A percentile compares a stretch with the other conserved stretches of the same genome.
Evolutionary conservation across 129 eudicot genomes (phyloP).

Genomic region (Tagetes erecta): DNA sequence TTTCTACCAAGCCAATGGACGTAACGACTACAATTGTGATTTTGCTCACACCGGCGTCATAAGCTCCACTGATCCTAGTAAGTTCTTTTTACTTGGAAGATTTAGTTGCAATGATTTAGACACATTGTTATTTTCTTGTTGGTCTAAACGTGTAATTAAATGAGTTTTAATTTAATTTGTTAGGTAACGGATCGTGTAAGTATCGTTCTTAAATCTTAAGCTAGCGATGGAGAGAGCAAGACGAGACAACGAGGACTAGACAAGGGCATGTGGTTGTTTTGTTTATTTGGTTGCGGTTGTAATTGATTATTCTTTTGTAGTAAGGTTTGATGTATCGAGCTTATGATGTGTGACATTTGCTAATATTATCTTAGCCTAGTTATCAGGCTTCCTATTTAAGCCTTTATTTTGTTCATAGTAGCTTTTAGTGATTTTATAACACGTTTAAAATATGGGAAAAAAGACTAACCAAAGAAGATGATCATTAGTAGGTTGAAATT

Average conservation of each 20-base stretch:
- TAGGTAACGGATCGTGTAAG: slow-evolving; percentile 35
- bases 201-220: slow-evolving; percentile 31
- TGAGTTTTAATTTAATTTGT: background rate
- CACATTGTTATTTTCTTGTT: background rate
- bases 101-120: background rate
- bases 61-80: slow-evolving; percentile 70
- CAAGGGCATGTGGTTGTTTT: background rate
- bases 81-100: slow-evolving; percentile 11
- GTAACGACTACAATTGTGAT: slow-evolving; percentile 67
- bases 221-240: background rate
- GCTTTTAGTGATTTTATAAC: background rate
- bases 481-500: too few relatives aligned
- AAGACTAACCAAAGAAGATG: too few relatives aligned
- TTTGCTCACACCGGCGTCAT: slow-evolving; percentile 60
- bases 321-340: slow-evolving; percentile 13
- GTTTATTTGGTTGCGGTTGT: slow-evolving; percentile 6
- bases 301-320: slow-evolving; percentile 34
- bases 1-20: slow-evolving; percentile 72
- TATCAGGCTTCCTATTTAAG: background rate
- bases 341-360: background rate
- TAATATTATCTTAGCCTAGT: background rate
- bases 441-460: too few relatives aligned
- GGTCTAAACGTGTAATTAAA: background rate
- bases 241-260: background rate
- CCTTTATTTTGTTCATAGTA: background rate